Evolutionary conservation across 208 protist genomes (phyloP), one percentile per base, ranked within the genome.

Genomic region (Jaenimonas drosophilae): DNA sequence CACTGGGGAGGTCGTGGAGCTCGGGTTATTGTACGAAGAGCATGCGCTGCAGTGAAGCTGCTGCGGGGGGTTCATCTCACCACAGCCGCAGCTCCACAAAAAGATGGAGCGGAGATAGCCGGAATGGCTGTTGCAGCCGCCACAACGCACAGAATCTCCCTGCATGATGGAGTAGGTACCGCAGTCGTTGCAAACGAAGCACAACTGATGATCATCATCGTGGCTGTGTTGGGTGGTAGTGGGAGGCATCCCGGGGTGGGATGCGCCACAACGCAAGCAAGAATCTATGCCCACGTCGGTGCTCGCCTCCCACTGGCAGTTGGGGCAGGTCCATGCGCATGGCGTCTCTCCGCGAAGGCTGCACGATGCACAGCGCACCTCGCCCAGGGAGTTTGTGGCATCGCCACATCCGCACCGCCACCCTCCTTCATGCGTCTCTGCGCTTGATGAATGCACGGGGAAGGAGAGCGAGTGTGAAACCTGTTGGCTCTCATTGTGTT

Each of bases 381-480:
- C 24, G 11, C 7, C 1, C 21, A 0, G 2, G 19, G 4, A 0
- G 1, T 16, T 40, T 16, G 70, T 75, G 7, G 49, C 26, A 44
- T 50, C 73, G 6, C 74, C 52, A 31, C 80, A 89, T 4, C 75
- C 74, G 51, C 79, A 88, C 23, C 17, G 19, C 75, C 75, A 84
- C 30, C 20, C 29, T 0, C 5, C 23, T 3, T 23, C 42, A 25
- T 14, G 4, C 12, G 52, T 37, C 20, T 21, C 2, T 49, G 39
- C 26, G 24, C 14, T 9, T 23, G 26, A 3, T n/a, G n/a, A n/a
- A n/a, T n/a, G n/a, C n/a, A n/a, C n/a, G n/a, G n/a, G n/a, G n/a
- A n/a, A n/a, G n/a, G n/a, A n/a, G n/a, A n/a, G n/a, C n/a, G n/a
- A n/a, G n/a, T n/a, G n/a, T n/a, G n/a, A n/a, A n/a, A n/a, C n/a